Evolutionary conservation across 2,329 filamentous ascomycete genomes (phyloP), one percentile per base, ranked within the genome.

Genomic region (Pyrenophora tritici-repentis): DNA sequence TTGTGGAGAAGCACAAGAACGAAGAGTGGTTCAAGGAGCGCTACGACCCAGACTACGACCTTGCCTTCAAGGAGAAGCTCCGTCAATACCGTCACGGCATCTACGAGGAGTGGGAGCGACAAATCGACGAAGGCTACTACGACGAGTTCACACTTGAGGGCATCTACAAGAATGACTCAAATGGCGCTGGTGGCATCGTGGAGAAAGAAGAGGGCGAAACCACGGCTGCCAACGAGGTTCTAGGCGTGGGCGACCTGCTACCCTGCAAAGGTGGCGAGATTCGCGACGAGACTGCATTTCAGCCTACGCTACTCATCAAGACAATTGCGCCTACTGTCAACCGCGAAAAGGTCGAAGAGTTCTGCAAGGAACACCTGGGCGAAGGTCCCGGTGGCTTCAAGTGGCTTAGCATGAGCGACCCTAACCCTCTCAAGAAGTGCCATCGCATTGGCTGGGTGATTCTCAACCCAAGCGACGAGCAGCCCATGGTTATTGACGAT

Each of bases 401-500:
- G 70, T 97, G 93, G 86, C 81, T 99, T 4, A 97, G 93, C 29
- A 82, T 99, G 42, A 97, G 92, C 61, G 94, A 99, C 66, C 94
- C 94, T 0, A 99, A 99, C 68, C 94, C 94, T 1, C 88, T 91
- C 66, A 99, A 99, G 77, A 89, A 96, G 58, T 99, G 92, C 68
- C 94, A 99, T 71, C 88, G 94, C 17, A 97, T 99, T 73, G 94
- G 94, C 17, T 99, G 95, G 93, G 95, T 99, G 54, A 94, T 97
- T 83, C 82, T 99, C 8, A 89, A 97, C 66, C 88, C 91, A 13
- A 85, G 85, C 12, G 81, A 88, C 1, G 90, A 95, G 48, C 79
- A 82, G 17, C 76, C 81, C 5, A 79, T 83, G 39, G 35, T 64
- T 16, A 81, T 86, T 10, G 78, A 86, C 53, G 90, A 95, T 62